Percentiles rank a stretch among this genome's conserved stretches.
These are phyloP conservation scores for Chlamydomonas sphaeroides DNA, from an alignment of 139 green algal genomes.

Conservation along the genomic window DNA sequence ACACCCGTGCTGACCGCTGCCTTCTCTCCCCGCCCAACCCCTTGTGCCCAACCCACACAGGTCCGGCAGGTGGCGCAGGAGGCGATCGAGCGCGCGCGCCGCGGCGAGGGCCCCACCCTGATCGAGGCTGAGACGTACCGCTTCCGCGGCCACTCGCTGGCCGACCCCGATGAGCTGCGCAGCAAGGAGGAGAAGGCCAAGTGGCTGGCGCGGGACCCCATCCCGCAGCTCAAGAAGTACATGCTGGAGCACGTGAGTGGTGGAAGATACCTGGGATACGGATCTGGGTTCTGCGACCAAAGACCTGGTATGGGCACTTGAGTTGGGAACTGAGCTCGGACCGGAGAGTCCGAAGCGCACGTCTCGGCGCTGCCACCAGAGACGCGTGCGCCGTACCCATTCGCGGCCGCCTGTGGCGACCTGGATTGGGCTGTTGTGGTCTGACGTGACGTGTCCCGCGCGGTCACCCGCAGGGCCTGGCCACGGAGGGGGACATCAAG, in stretches of 20 bases:
- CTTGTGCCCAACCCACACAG: constrained; percentile 31
- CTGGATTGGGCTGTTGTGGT: too few relatives aligned
- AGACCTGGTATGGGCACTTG: not conserved
- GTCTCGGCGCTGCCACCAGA: too few relatives aligned
- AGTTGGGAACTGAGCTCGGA: too few relatives aligned
- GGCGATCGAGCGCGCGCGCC: constrained; percentile 88
- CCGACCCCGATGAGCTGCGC: constrained; percentile 97
- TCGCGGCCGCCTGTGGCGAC: too few relatives aligned
- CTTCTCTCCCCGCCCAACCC: not conserved
- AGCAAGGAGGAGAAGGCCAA: constrained; percentile 90
- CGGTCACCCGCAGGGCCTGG: constrained; percentile 58
- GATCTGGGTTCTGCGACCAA: not conserved
- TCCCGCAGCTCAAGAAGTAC: constrained; percentile 77
- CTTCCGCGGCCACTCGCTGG: constrained; percentile 97
- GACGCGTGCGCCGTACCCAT: too few relatives aligned
- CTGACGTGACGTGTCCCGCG: too few relatives aligned
- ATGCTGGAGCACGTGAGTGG: constrained; percentile 74
- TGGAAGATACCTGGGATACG: not conserved
- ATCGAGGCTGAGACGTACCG: constrained; percentile 98
- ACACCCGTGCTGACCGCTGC: too few relatives aligned
- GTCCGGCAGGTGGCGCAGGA: constrained; percentile 88
- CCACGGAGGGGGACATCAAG: constrained; percentile 82
- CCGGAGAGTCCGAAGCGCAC: too few relatives aligned
- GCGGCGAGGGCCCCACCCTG: constrained; percentile 94
- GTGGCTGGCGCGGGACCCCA: constrained; percentile 68